These are phyloP conservation scores for Phytopythium montanum DNA, from an alignment of 352 stramenopile genomes.

Conservation along the genomic window DNA sequence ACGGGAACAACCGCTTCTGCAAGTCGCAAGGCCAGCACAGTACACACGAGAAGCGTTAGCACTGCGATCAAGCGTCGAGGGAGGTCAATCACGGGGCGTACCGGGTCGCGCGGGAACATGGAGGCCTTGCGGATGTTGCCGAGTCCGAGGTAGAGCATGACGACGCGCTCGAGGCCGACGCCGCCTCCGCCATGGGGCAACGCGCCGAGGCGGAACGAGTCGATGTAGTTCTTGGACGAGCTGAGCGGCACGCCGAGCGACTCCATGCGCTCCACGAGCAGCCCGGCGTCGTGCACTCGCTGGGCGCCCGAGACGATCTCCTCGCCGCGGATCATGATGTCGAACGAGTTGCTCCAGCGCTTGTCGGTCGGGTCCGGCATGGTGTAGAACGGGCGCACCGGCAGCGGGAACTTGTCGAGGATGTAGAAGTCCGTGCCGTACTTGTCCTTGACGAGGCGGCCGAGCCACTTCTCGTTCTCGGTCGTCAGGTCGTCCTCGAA, in stretches of 20 bases:
- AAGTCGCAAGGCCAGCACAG: background rate
- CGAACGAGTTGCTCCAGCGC: conserved; percentile 96
- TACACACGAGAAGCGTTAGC: background rate
- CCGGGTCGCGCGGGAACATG: conserved; percentile 98
- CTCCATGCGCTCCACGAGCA: conserved; percentile 92
- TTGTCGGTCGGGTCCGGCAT: conserved; percentile 97
- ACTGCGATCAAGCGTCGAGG: background rate
- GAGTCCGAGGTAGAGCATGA: conserved; percentile 99
- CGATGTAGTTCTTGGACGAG: conserved; percentile 95
- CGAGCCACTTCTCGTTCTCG: conserved; percentile 98
- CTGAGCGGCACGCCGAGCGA: conserved; percentile 80
- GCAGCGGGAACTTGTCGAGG: conserved; percentile 99
- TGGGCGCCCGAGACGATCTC: conserved; percentile 99
- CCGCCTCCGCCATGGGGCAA: conserved; percentile 98
- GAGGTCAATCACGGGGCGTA: conserved; percentile 26
- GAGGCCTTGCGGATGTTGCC: conserved; percentile 99
- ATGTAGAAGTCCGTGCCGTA: conserved; percentile 99
- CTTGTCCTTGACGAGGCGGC: conserved; percentile 95
- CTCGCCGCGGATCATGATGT: conserved; percentile 99
- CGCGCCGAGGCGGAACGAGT: conserved; percentile 98
- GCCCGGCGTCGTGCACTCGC: conserved; percentile 96
- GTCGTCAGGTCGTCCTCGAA: conserved; percentile 87
- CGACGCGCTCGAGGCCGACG: conserved; percentile 98
- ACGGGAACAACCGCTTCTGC: conserved; percentile 65
- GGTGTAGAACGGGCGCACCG: conserved; percentile 99